phyloP scores from a whole-genome alignment of 306 rosid genomes.

The Pueraria montana region DNA sequence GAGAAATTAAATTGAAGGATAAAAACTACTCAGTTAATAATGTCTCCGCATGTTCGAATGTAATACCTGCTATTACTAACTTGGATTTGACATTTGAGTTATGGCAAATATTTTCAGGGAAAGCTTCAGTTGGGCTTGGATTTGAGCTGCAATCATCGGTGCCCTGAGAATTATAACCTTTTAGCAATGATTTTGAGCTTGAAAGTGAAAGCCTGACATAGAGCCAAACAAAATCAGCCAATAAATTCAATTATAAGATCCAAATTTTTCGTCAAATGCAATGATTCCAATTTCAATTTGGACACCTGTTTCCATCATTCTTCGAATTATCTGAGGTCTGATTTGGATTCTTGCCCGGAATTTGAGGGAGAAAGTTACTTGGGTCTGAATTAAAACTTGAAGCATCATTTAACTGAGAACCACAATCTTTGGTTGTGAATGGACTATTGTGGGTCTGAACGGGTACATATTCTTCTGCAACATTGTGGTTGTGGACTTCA shows the following conservation, averaged over 20 bases:
- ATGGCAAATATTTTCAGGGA: conserved; percentile 35
- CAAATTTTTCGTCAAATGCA: neutral
- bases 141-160: neutral
- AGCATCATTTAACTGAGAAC: neutral
- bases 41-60: conserved; percentile 35
- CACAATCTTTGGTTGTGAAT: conserved; percentile 1
- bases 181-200: neutral
- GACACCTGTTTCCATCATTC: neutral
- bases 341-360: neutral
- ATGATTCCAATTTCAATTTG: neutral
- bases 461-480: neutral
- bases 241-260: neutral
- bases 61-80: conserved; percentile 44
- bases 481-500: conserved; percentile 1
- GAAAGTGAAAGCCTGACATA: neutral
- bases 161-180: neutral
- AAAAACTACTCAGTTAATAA: conserved; percentile 4
- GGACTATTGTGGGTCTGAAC: neutral
- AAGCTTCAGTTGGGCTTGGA: conserved; percentile 20
- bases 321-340: neutral
- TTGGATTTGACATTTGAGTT: conserved; percentile 20
- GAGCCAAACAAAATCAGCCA: neutral
- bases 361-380: neutral
- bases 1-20: neutral
- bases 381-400: neutral